Base-by-base conservation (phyloP, 1,284 basidiomycete genomes). In the Leccinum solheimii region DNA sequence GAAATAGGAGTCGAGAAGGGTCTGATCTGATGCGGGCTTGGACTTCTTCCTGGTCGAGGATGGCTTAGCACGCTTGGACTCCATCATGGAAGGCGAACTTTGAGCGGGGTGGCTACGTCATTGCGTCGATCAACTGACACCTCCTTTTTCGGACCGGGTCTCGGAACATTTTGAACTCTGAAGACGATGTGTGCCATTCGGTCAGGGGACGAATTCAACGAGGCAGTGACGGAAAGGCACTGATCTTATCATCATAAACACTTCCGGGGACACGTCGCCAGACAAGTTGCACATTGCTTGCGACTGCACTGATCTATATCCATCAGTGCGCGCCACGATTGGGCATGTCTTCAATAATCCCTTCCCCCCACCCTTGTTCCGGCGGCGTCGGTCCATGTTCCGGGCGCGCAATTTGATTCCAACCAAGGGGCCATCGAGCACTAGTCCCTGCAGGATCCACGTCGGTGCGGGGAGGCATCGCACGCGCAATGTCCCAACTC, bases 1-100 rank as follows among this genome's bases (percentile, higher is more conserved):
- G 64, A 73, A 76, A 66, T 75, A 76, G 51, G 62, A 26, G 36
- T 73, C 66, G 4, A 75, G 59, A 52, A 71, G 26, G 21, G 67
- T 51, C 30, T 76, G 73, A 34, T 51, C 53, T 14, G 55, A 23
- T 5, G 61, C 61, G 48, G 58, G 50, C 62, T 66, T 75, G 50
- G 64, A 0, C 56, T 56, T 75, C 56, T 72, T 74, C 45, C 34
- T 66, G 14, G 62, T 63, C 13, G 61, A 57, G 45, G 19, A 51
- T 9, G 60, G 50, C 16, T 63, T 13, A 16, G 21, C 26, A 49
- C 71, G 70, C 57, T 72, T 75, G 21, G 72, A 68, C 21, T 21
- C 21, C 71, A 72, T 72, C 36, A 36, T 40, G 62, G 40, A n/a
- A 53, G 55, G 59, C 54, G 43, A 56, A 49, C 45, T 54, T 58